Evolutionary conservation across 179 eudicot species (phyloP).

Genomic region (Drosera spatulata): DNA sequence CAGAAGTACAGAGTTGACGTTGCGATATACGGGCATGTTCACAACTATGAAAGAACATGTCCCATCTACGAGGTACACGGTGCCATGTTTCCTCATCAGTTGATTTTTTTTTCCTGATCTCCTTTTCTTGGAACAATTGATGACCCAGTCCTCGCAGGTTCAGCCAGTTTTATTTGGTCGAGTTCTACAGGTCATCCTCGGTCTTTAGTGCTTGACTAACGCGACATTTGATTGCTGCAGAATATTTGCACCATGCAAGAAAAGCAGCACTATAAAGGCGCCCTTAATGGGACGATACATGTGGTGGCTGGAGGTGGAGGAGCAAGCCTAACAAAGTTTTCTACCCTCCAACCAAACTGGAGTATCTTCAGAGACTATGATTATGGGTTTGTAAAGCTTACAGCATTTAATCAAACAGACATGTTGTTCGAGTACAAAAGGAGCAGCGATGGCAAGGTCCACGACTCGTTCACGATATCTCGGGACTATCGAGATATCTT

Average conservation of each 20-base stretch:
- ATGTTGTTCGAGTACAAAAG: slow-evolving; percentile 66
- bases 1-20: slow-evolving; percentile 74
- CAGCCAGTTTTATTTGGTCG: too few relatives aligned
- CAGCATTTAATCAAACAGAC: slow-evolving; percentile 56
- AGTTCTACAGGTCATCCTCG: too few relatives aligned
- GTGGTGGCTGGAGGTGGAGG: slow-evolving; percentile 75
- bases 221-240: slow-evolving; percentile 19
- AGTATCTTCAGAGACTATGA: slow-evolving; percentile 52
- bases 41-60: slow-evolving; percentile 67
- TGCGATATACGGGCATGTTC: slow-evolving; percentile 63
- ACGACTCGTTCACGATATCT: slow-evolving; percentile 59
- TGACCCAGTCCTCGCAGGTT: too few relatives aligned
- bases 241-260: slow-evolving; percentile 48
- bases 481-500: slow-evolving; percentile 68
- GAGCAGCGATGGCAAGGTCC: slow-evolving; percentile 66
- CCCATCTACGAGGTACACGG: slow-evolving; percentile 57
- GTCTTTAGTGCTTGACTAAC: too few relatives aligned
- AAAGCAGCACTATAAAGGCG: slow-evolving; percentile 32
- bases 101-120: not conserved
- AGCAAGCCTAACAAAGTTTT: slow-evolving; percentile 40
- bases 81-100: not conserved
- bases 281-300: slow-evolving; percentile 60
- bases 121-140: too few relatives aligned
- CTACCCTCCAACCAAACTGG: slow-evolving; percentile 41
- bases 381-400: slow-evolving; percentile 60